phyloP scores from a whole-genome alignment of 805 yeast genomes.

The Yamadazyma nakazawae region DNA sequence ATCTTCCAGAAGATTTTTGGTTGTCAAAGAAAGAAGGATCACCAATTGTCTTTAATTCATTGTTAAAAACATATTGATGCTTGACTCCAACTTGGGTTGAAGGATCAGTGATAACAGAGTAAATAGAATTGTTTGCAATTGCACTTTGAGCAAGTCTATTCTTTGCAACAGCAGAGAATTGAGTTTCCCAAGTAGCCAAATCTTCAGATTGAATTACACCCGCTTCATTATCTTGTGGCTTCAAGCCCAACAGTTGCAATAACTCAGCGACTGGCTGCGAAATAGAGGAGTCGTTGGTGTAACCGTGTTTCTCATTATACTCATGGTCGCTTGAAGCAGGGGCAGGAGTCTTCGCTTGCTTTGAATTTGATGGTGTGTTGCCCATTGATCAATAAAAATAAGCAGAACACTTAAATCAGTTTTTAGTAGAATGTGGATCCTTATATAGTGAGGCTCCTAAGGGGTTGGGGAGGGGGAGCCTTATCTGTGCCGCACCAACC shows the following conservation, averaged over 20 bases:
- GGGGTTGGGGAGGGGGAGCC: not conserved
- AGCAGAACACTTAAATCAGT: not conserved
- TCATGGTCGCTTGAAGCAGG: not conserved
- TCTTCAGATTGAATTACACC: constrained; percentile 16
- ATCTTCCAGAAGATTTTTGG: constrained; percentile 75
- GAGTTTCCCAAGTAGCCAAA: constrained; percentile 45
- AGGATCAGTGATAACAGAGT: constrained; percentile 39
- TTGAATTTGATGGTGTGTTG: constrained; percentile 5
- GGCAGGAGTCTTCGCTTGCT: not conserved
- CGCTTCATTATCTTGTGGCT: not conserved
- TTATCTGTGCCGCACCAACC: constrained; percentile 2
- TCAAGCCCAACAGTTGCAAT: constrained; percentile 17
- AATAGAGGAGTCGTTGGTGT: not conserved
- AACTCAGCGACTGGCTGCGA: constrained; percentile 8
- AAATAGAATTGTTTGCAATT: constrained; percentile 46
- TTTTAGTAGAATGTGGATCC: not conserved
- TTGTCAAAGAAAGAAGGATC: constrained; percentile 41
- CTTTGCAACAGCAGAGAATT: constrained; percentile 44
- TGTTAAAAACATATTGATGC: constrained; percentile 35
- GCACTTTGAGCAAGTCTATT: constrained; percentile 54
- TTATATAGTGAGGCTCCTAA: constrained; percentile 4
- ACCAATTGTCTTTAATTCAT: constrained; percentile 34
- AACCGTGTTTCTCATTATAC: constrained; percentile 8
- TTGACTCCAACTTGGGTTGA: constrained; percentile 15
- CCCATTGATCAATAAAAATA: constrained; percentile 8